These are phyloP conservation scores for Xerocomellus intermedius DNA, from an alignment of 768 basidiomycete genomes.

Conservation along the genomic window DNA sequence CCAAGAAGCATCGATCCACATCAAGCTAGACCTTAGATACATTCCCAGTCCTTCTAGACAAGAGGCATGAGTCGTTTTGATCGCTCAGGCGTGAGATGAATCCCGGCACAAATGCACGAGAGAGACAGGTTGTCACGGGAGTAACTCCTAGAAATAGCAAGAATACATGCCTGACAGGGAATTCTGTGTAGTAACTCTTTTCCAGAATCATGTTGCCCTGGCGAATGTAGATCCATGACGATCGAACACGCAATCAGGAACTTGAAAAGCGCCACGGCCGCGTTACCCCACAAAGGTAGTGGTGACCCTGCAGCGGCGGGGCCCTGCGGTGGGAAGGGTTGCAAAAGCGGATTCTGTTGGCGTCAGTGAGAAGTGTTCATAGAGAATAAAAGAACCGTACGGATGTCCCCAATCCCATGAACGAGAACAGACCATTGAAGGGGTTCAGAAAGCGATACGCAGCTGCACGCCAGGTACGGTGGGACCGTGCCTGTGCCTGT, in stretches of 20 bases:
- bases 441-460: background rate
- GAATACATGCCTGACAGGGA: conserved; percentile 12
- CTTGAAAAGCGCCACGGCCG: background rate
- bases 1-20: background rate
- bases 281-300: background rate
- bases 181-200: background rate
- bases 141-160: conserved; percentile 15
- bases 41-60: background rate
- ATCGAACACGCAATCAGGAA: background rate
- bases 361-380: conserved; percentile 2
- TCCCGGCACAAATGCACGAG: background rate
- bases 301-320: too few species aligned
- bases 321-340: background rate
- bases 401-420: background rate
- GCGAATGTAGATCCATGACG: background rate
- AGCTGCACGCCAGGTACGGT: too few species aligned
- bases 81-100: background rate
- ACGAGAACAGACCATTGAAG: too few species aligned
- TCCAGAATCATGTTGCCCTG: background rate
- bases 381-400: background rate
- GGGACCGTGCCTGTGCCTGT: too few species aligned
- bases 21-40: background rate
- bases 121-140: background rate
- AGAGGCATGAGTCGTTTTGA: background rate
- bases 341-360: background rate